Evolutionary conservation across 1,284 basidiomycete species (phyloP).

Genomic region (Pseudozyma hubeiensis): DNA sequence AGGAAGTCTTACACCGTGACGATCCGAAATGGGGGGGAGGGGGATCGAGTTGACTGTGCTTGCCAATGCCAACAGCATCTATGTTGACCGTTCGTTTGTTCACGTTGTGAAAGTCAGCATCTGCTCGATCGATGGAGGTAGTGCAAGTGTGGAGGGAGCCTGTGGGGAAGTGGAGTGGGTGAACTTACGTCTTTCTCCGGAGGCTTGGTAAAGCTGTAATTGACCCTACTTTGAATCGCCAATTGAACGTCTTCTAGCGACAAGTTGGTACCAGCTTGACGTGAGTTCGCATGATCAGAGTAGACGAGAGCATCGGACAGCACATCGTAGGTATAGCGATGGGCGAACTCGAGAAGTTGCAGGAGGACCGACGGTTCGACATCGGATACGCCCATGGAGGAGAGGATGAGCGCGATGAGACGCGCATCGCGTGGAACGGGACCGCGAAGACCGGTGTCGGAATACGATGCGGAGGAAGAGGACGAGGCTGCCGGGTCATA

Average conservation of each 20-base stretch:
- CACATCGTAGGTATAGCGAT: slow-evolving; percentile 92
- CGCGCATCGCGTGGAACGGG: slow-evolving; percentile 83
- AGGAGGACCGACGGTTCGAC: slow-evolving; percentile 92
- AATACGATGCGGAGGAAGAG: not conserved
- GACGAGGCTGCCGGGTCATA: not conserved
- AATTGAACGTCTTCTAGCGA: slow-evolving; percentile 91
- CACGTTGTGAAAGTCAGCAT: not conserved
- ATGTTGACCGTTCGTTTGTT: not conserved
- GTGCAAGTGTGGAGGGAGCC: no score
- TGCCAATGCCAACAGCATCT: slow-evolving; percentile 90
- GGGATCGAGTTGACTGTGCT: slow-evolving; percentile 89
- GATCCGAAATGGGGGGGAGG: slow-evolving; percentile 90
- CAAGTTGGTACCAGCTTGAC: slow-evolving; percentile 50
- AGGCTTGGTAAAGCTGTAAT: slow-evolving; percentile 91
- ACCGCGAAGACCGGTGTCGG: slow-evolving; percentile 33
- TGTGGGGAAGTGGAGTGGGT: no score
- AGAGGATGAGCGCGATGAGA: slow-evolving; percentile 89
- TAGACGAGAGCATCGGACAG: slow-evolving; percentile 90
- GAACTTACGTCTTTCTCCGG: slow-evolving; percentile 94
- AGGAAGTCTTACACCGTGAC: slow-evolving; percentile 91
- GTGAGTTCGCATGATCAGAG: slow-evolving; percentile 82
- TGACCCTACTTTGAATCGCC: slow-evolving; percentile 90
- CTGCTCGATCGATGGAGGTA: not conserved
- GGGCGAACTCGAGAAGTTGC: slow-evolving; percentile 93
- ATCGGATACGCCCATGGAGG: slow-evolving; percentile 93